These are phyloP conservation scores for Myxozyma vanderwaltii DNA, from an alignment of 805 yeast species.

Conservation along the genomic window DNA sequence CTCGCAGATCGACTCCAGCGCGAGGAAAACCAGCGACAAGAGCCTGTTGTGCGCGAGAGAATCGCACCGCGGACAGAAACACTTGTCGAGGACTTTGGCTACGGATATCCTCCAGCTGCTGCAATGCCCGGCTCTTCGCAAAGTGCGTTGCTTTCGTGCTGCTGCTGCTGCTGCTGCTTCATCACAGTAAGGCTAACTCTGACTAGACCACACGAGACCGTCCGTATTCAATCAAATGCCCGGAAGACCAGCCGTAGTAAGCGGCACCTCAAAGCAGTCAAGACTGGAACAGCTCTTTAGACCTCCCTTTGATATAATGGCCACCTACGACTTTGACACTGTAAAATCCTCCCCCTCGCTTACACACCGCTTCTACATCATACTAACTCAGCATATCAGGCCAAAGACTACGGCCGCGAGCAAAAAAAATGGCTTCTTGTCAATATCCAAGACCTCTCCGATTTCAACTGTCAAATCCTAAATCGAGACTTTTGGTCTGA, in stretches of 20 bases:
- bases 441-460: slow-evolving; percentile 82
- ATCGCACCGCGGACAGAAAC: slow-evolving; percentile 79
- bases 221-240: slow-evolving; percentile 56
- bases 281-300: slow-evolving; percentile 80
- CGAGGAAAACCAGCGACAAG: slow-evolving; percentile 37
- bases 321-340: slow-evolving; percentile 63
- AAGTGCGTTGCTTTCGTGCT: neutral
- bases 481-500: slow-evolving; percentile 94
- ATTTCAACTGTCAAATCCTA: slow-evolving; percentile 83
- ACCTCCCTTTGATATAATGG: slow-evolving; percentile 91
- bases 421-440: slow-evolving; percentile 79
- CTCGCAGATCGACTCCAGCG: slow-evolving; percentile 37
- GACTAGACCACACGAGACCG: neutral
- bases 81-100: slow-evolving; percentile 51
- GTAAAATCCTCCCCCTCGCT: too few species aligned
- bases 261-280: slow-evolving; percentile 51
- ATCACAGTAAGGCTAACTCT: neutral
- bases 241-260: neutral
- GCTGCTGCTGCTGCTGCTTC: slow-evolving; percentile 8
- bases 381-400: too few species aligned
- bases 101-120: slow-evolving; percentile 25
- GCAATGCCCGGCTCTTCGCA: slow-evolving; percentile 1
- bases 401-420: slow-evolving; percentile 65
- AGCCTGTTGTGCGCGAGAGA: slow-evolving; percentile 67
- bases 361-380: neutral